Evolutionary conservation across 176 grass and related monocot genomes (phyloP).

Genomic region (Oryza officinalis): DNA sequence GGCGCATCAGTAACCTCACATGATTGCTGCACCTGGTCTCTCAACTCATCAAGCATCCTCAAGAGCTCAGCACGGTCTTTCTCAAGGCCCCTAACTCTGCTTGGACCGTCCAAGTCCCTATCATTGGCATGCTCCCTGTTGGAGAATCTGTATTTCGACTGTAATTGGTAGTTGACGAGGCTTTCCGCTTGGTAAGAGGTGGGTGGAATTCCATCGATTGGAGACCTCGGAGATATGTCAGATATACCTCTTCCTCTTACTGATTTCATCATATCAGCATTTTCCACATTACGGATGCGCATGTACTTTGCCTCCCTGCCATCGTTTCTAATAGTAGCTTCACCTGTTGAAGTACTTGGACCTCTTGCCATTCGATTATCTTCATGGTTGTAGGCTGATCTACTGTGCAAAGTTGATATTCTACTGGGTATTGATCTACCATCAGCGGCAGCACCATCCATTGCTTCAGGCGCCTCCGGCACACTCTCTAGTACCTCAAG

Average conservation of each 20-base stretch:
- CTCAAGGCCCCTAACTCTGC: constrained; percentile 74
- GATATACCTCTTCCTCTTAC: constrained; percentile 46
- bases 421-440: constrained; percentile 25
- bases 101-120: constrained; percentile 52
- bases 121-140: constrained; percentile 28
- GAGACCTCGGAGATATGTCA: constrained; percentile 27
- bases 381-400: constrained; percentile 29
- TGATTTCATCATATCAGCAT: constrained; percentile 30
- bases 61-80: constrained; percentile 74
- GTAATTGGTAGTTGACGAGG: constrained; percentile 36
- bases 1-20: constrained; percentile 54
- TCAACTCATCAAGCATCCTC: constrained; percentile 89
- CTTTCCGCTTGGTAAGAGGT: constrained; percentile 39
- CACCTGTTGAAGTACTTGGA: constrained; percentile 36
- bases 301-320: constrained; percentile 48
- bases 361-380: constrained; percentile 37
- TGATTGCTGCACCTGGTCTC: constrained; percentile 79
- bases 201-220: constrained; percentile 8
- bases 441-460: constrained; percentile 23
- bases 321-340: constrained; percentile 35
- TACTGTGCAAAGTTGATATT: constrained; percentile 24
- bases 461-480: constrained; percentile 32
- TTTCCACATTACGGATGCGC: constrained; percentile 44
- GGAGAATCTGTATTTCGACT: constrained; percentile 37
- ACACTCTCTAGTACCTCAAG: constrained; percentile 64